These are phyloP conservation scores for Cytidiella melzeri DNA, from an alignment of 768 basidiomycete species.

Conservation along the genomic window DNA sequence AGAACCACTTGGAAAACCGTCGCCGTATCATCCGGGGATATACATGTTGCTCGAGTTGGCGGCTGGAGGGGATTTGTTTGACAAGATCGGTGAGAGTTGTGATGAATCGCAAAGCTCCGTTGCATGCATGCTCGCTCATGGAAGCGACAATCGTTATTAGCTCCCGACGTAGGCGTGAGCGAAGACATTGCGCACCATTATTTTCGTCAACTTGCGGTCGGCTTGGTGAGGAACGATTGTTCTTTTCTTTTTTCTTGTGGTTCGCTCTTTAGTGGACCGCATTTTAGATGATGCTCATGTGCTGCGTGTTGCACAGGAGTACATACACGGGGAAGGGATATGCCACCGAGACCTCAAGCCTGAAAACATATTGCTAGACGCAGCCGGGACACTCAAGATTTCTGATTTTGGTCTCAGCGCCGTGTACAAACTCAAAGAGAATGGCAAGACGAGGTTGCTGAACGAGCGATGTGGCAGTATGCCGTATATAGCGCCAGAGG, in stretches of 20 bases:
- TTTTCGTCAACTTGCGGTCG: constrained; percentile 79
- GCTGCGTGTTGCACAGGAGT: constrained; percentile 43
- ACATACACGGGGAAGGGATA: constrained; percentile 84
- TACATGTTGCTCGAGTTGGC: constrained; percentile 95
- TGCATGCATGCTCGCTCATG: not conserved
- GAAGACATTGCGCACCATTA: constrained; percentile 88
- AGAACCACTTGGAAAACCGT: constrained; percentile 43
- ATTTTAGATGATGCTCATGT: not conserved
- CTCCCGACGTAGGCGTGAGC: constrained; percentile 81
- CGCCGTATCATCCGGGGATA: constrained; percentile 64
- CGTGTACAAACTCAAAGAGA: constrained; percentile 80
- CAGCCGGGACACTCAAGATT: constrained; percentile 81
- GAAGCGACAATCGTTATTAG: constrained; percentile 40
- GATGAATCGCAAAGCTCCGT: too few relatives aligned
- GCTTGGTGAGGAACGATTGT: constrained; percentile 49
- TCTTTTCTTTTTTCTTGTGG: constrained; percentile 19
- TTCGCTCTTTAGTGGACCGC: not conserved
- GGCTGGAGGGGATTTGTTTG: constrained; percentile 91
- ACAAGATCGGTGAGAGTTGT: constrained; percentile 81
- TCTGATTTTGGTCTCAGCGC: constrained; percentile 93
- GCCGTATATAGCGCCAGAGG: constrained; percentile 94
- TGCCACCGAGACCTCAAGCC: constrained; percentile 97
- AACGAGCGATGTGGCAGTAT: constrained; percentile 86
- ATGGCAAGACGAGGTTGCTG: constrained; percentile 68
- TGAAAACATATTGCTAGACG: constrained; percentile 87